These are phyloP conservation scores for Chytridiales sp. DNA, from an alignment of 371 early-diverging fungal species.

Conservation along the genomic window DNA sequence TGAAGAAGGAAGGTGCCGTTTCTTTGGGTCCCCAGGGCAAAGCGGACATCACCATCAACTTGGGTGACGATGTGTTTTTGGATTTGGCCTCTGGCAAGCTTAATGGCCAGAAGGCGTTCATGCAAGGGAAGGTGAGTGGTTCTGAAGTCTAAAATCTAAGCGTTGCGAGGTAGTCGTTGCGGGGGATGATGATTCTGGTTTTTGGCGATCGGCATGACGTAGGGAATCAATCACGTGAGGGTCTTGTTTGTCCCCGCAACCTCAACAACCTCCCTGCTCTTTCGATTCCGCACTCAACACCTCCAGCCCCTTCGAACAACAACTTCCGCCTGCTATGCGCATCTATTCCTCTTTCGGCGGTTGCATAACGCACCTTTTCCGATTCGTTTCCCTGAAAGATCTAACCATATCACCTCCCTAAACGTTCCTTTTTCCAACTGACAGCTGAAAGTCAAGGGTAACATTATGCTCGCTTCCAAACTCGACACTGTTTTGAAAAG, in stretches of 20 bases:
- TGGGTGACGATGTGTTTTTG: constrained; percentile 28
- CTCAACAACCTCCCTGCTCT: background rate
- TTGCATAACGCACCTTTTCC: background rate
- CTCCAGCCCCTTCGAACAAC: no score
- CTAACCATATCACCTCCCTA: constrained; percentile 4
- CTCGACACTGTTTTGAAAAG: constrained; percentile 64
- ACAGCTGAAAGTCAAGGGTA: constrained; percentile 37
- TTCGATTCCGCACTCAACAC: background rate
- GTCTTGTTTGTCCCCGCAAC: background rate
- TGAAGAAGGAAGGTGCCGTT: constrained; percentile 27
- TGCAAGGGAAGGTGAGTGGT: constrained; percentile 28
- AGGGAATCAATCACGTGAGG: background rate
- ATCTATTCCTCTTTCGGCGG: background rate
- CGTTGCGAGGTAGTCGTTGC: background rate
- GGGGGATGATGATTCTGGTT: no score
- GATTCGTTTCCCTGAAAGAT: background rate
- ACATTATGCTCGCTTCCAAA: constrained; percentile 46
- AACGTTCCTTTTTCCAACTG: constrained; percentile 5
- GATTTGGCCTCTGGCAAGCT: constrained; percentile 34
- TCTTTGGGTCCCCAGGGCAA: constrained; percentile 22
- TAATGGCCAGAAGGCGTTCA: constrained; percentile 39
- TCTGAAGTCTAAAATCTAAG: background rate
- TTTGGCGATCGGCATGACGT: background rate
- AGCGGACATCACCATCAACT: constrained; percentile 30
- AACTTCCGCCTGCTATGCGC: background rate